A percentile compares a stretch with the other conserved stretches of the same genome.
phyloP scores from a whole-genome alignment of 2,329 filamentous ascomycete genomes.

The Fusarium subtropicale region DNA sequence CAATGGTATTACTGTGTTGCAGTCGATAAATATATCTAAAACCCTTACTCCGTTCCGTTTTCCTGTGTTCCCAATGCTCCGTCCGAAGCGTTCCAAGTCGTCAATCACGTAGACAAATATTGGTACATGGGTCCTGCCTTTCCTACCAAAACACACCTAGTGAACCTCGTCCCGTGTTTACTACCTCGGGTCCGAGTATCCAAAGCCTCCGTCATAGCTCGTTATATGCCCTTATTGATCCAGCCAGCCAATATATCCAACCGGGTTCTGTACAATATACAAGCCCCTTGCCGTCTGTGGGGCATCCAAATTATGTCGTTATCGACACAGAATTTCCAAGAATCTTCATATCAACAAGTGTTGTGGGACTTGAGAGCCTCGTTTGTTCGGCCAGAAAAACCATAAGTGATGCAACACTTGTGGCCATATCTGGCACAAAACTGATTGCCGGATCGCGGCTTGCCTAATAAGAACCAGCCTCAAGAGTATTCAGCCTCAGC shows the following conservation, averaged over 20 bases:
- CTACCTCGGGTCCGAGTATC: constrained; percentile 19
- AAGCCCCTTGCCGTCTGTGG: constrained; percentile 14
- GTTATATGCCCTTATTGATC: constrained; percentile 29
- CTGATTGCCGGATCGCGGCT: not conserved
- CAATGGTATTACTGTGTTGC: constrained; percentile 33
- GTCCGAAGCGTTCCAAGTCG: constrained; percentile 22
- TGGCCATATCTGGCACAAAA: not conserved
- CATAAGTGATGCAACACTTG: not conserved
- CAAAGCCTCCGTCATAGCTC: constrained; percentile 38
- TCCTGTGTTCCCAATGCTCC: constrained; percentile 25
- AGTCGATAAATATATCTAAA: constrained; percentile 6
- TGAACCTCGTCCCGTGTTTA: constrained; percentile 14
- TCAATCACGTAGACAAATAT: constrained; percentile 36
- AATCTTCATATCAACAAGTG: constrained; percentile 6
- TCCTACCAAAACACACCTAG: constrained; percentile 22
- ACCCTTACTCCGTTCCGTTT: constrained; percentile 31
- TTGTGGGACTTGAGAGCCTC: constrained; percentile 7
- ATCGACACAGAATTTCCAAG: constrained; percentile 12
- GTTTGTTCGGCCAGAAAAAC: not conserved
- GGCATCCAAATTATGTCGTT: constrained; percentile 4
- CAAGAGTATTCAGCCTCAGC: constrained; percentile 16
- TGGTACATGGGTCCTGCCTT: constrained; percentile 37
- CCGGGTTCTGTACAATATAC: constrained; percentile 13
- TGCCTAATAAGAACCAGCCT: constrained; percentile 25
- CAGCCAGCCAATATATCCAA: constrained; percentile 18